Evolutionary conservation across 1,139 yeast species (phyloP), one percentile per base, ranked within the genome.

Genomic region (Diutina rugosa): DNA sequence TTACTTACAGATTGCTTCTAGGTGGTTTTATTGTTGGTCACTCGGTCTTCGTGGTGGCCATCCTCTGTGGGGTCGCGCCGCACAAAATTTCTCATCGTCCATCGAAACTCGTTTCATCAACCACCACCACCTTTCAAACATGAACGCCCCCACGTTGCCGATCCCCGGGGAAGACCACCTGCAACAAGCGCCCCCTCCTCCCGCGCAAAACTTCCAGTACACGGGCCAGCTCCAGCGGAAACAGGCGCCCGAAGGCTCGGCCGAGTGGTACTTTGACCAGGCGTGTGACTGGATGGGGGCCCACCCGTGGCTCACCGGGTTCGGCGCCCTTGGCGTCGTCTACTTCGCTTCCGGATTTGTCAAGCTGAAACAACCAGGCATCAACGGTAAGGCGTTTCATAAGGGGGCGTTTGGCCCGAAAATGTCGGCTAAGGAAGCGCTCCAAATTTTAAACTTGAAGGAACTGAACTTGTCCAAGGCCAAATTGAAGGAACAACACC

Each of bases 351-450:
- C 91, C 6, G 91, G 95, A 3, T 70, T 82, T 46, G 78, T 86
- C 69, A 87, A 85, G 68, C 78, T 83, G 54, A 80, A 80, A 57
- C 87, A 82, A 59, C 87, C 95, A 7, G 89, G 91, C 46, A 74
- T 85, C 55, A 81, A 84, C 58, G 88, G 89, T 38, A 81, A 83
- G 63, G 85, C 88, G 32, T 88, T 85, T 66, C 72, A 78, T 66
- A 88, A 85, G 65, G 99, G 99, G 57, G 89, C 96, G 1, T 93
- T 93, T 70, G 97, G 90, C 47, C 70, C 81, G 32, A 91, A 93
- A 70, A 93, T 93, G 98, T 79, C 81, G 58, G 85, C 95, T 45
- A 86, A 81, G 64, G 99, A 93, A 67, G 99, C 99, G 1, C 77
- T 93, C 59, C 95, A 84, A 68, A 89, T 93, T 49, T 80, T 93